Conservation (phyloP, 2,329 filamentous ascomycete species). For the Ceratocystis lukuohia region DNA sequence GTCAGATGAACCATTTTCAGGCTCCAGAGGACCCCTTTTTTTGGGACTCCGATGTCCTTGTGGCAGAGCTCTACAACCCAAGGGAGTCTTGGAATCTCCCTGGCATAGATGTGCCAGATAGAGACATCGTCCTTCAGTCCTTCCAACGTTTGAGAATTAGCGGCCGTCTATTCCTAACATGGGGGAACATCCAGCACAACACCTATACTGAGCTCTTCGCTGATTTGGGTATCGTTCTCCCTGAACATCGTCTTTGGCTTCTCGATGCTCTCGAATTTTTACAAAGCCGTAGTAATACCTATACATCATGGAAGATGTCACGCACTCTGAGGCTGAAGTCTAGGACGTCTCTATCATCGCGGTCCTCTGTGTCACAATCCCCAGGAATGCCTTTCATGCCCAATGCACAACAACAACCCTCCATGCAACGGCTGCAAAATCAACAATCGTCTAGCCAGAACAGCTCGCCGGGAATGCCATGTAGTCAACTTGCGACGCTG, state of each 20-base stretch:
- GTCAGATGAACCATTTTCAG: constrained; percentile 2
- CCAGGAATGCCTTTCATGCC: not conserved
- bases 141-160: constrained; percentile 51
- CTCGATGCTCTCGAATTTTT: constrained; percentile 18
- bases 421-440: not conserved
- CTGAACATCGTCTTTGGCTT: constrained; percentile 33
- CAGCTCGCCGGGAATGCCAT: not conserved
- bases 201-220: constrained; percentile 37
- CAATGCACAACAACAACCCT: not conserved
- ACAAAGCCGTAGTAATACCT: constrained; percentile 20
- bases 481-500: not conserved
- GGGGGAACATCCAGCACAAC: constrained; percentile 33
- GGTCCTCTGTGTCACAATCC: not conserved
- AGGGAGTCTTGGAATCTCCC: constrained; percentile 35
- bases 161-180: constrained; percentile 49
- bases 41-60: constrained; percentile 58
- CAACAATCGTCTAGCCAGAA: not conserved
- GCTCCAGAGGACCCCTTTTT: constrained; percentile 51
- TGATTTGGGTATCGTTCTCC: constrained; percentile 42
- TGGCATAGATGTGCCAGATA: constrained; percentile 23
- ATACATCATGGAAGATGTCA: constrained; percentile 16
- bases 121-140: constrained; percentile 35
- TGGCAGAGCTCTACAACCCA: constrained; percentile 48
- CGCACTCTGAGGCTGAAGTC: not conserved
- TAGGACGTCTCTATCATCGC: not conserved